A percentile compares a stretch with the other conserved stretches of the same genome.
phyloP scores from a whole-genome alignment of 1,284 basidiomycete species.

The Ceratobasidium sp. region DNA sequence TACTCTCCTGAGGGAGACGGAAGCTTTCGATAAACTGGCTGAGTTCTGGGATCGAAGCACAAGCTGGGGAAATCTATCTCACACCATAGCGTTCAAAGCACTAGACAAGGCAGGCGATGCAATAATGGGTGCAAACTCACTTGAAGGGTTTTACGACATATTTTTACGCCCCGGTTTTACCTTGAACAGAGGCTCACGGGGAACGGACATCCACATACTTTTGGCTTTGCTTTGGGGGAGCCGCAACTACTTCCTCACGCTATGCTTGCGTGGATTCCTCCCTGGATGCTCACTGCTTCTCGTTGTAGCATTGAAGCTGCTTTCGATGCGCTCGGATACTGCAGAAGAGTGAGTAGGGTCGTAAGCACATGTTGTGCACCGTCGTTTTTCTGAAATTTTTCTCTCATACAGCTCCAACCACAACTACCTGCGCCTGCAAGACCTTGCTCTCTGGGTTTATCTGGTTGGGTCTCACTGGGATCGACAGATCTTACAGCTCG shows the following conservation, averaged over 20 bases:
- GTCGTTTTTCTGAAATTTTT: too few relatives aligned
- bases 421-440: too few relatives aligned
- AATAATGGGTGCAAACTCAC: not conserved
- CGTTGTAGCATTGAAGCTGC: too few relatives aligned
- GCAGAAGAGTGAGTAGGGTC: too few relatives aligned
- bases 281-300: not conserved
- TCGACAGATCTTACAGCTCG: not conserved
- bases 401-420: not conserved
- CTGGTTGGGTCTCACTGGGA: slow-evolving; percentile 3
- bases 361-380: too few relatives aligned
- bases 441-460: not conserved
- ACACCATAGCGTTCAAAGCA: too few relatives aligned
- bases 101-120: too few relatives aligned
- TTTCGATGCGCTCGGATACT: too few relatives aligned
- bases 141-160: not conserved
- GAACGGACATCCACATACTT: not conserved
- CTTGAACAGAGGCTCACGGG: not conserved
- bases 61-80: too few relatives aligned
- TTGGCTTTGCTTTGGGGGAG: not conserved
- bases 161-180: not conserved
- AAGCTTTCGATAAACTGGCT: too few relatives aligned
- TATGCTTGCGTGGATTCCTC: not conserved
- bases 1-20: too few relatives aligned
- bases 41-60: too few relatives aligned
- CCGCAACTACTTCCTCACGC: not conserved